A percentile compares a stretch with the other conserved stretches of the same genome.
Conservation (phyloP, 768 basidiomycete genomes). For the Hygrophorus pudorinus region DNA sequence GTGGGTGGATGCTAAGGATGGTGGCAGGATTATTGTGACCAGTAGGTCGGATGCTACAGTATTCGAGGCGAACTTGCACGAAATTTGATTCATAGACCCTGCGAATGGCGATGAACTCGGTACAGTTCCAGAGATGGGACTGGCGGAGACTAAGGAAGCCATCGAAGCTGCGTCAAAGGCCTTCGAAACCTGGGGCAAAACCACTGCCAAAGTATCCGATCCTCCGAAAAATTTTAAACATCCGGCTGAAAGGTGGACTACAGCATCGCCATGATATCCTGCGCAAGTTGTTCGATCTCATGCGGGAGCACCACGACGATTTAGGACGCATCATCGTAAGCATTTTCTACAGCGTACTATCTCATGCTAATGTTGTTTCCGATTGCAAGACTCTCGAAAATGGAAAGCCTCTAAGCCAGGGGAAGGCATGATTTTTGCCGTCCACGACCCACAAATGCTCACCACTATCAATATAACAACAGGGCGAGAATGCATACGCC, state of each 20-base stretch:
- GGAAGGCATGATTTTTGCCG: conserved; percentile 37
- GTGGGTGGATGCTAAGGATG: conserved; percentile 74
- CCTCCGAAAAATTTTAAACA: background rate
- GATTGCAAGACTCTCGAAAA: conserved; percentile 78
- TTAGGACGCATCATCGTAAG: conserved; percentile 77
- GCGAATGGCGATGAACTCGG: conserved; percentile 80
- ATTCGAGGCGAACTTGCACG: background rate
- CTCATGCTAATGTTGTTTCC: conserved; percentile 5
- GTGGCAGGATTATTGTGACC: conserved; percentile 61
- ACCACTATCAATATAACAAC: conserved; percentile 3
- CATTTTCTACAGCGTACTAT: conserved; percentile 1
- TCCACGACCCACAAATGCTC: background rate
- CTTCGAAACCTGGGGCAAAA: conserved; percentile 79
- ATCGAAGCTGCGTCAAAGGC: conserved; percentile 75
- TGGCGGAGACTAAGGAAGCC: conserved; percentile 75
- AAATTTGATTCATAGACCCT: conserved; percentile 51
- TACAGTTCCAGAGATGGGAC: conserved; percentile 81
- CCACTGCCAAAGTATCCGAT: conserved; percentile 68
- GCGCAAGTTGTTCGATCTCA: conserved; percentile 64
- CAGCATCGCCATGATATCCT: conserved; percentile 80
- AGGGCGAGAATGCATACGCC: conserved; percentile 81
- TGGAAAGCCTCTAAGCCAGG: conserved; percentile 83
- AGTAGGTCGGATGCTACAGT: conserved; percentile 37
- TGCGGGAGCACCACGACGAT: conserved; percentile 82
- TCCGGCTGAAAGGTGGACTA: background rate